These are phyloP conservation scores for Penicillium oxalicum DNA, from an alignment of 2,329 filamentous ascomycete species.

Conservation along the genomic window DNA sequence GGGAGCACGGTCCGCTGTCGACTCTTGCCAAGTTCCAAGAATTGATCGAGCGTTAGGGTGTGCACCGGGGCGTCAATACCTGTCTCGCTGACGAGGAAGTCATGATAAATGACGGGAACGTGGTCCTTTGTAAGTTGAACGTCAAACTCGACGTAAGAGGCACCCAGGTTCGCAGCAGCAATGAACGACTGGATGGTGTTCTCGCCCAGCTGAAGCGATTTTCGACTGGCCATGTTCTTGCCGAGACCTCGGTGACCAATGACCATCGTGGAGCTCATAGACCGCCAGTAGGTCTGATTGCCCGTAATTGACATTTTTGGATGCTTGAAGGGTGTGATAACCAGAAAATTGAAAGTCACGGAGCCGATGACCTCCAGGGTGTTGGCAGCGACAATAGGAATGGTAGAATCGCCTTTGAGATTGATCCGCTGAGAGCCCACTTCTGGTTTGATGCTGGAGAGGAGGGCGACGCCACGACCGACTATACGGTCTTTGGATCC, in stretches of 20 bases:
- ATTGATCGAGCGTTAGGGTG: constrained; percentile 84
- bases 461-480: constrained; percentile 78
- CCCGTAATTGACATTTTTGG: constrained; percentile 89
- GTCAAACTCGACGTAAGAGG: constrained; percentile 67
- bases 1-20: constrained; percentile 45
- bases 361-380: constrained; percentile 85
- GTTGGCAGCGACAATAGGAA: constrained; percentile 79
- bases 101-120: constrained; percentile 96
- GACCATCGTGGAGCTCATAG: constrained; percentile 78
- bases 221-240: constrained; percentile 79
- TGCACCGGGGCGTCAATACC: constrained; percentile 96
- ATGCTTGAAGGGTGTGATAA: constrained; percentile 91
- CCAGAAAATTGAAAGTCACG: constrained; percentile 93
- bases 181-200: constrained; percentile 96
- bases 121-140: constrained; percentile 98
- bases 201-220: constrained; percentile 87
- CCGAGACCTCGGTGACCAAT: constrained; percentile 71
- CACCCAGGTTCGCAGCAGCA: constrained; percentile 87
- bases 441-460: constrained; percentile 77
- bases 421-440: constrained; percentile 84
- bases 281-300: constrained; percentile 94
- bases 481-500: constrained; percentile 74
- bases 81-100: constrained; percentile 95
- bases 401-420: constrained; percentile 82
- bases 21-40: constrained; percentile 68